Base-by-base conservation (phyloP, 1,284 basidiomycete species). In the Ceraceosorus guamensis region DNA sequence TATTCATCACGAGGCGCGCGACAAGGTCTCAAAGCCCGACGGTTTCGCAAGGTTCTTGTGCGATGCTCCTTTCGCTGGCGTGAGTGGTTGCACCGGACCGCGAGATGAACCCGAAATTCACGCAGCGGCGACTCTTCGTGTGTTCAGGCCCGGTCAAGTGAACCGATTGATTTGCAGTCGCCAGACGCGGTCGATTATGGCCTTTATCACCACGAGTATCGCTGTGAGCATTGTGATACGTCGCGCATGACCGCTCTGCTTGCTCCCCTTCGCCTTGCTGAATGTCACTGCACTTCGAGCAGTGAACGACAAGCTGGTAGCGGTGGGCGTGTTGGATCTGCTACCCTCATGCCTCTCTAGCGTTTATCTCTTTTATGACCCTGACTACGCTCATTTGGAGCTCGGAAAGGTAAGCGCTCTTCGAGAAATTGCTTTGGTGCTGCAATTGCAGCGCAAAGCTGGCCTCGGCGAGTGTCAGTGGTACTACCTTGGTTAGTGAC, bases 311-410 rank as follows among this genome's bases (percentile, higher is more conserved):
- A 73, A 85, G 69, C 80, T 97, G 11, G 83, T 97, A 48, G 93
- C 88, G 0, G 82, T 98, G 66, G 87, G 85, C 2, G 89, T 98
- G 11, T 80, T 98, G 56, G 95, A 98, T 74, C 86, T 99, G 55
- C 80, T 98, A 5, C 93, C 92, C 0, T 75, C 76, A 32, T 92
- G 93, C 65, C 86, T 98, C 4, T 93, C 90, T 13, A 90, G 88
- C 63, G 93, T 98, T 7, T 98, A 98, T 77, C 92, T 97, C 75
- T 87, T 93, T 79, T 97, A 95, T 78, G 84, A 91, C 68, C 83
- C 85, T 6, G 80, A 81, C 37, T 92, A 84, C 81, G 85, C 87
- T 44, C 80, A 81, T 46, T 83, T 84, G 70, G 86, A 87, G 10
- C 75, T 96, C 31, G 93, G 95, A 47, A 96, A 93, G 46, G 56